phyloP scores from a whole-genome alignment of 1,284 basidiomycete genomes.

The Vanrija pseudolonga region DNA sequence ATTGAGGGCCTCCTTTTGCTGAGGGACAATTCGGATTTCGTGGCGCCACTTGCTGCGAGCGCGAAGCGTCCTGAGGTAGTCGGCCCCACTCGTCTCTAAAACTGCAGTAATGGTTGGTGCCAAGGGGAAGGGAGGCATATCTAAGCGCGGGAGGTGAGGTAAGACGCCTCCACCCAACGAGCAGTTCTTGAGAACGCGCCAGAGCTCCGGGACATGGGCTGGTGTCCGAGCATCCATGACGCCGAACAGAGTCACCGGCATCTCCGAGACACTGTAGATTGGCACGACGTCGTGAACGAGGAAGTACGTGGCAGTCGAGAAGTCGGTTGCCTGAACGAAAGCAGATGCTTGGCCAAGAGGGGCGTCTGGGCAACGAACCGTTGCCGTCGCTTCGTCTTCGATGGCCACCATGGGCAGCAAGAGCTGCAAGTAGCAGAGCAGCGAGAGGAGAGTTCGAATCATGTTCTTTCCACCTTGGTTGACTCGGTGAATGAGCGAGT shows the following conservation, averaged over 20 bases:
- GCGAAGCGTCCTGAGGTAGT: conserved; percentile 21
- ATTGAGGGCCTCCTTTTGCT: conserved; percentile 31
- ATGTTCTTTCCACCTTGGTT: conserved; percentile 22
- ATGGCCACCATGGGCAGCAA: conserved; percentile 24
- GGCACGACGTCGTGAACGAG: conserved; percentile 35
- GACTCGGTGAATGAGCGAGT: conserved; percentile 4
- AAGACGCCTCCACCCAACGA: not conserved
- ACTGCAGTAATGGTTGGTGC: conserved; percentile 16
- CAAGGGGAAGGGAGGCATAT: conserved; percentile 14
- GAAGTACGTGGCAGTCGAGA: conserved; percentile 25
- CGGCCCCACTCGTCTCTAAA: conserved; percentile 15
- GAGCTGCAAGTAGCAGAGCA: conserved; percentile 29
- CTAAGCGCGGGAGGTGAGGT: conserved; percentile 7
- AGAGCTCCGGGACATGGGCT: not conserved
- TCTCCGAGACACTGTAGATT: conserved; percentile 33
- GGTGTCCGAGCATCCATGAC: conserved; percentile 16
- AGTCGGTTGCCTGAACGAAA: conserved; percentile 4
- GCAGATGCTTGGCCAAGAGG: conserved; percentile 4
- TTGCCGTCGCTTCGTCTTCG: not conserved
- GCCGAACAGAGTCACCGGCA: conserved; percentile 21
- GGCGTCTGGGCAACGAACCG: conserved; percentile 6
- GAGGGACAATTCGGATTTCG: conserved; percentile 18
- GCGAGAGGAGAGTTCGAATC: conserved; percentile 22
- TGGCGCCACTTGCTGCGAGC: conserved; percentile 24
- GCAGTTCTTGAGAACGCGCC: too few relatives aligned